phyloP scores from a whole-genome alignment of 352 stramenopile species.

The Thalassiosira pacifica region DNA sequence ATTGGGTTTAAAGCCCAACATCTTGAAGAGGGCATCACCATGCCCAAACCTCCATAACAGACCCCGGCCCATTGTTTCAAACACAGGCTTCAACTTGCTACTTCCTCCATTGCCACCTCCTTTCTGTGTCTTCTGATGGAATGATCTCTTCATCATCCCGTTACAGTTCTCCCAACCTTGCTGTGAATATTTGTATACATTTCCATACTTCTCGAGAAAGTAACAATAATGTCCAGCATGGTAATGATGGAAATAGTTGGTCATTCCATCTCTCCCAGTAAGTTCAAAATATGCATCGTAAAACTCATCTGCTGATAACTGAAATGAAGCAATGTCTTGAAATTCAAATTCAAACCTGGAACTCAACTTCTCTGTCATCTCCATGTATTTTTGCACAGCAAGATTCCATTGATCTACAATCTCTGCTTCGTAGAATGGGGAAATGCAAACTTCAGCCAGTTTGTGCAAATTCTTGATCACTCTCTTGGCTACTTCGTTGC shows the following conservation, averaged over 20 bases:
- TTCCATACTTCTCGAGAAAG: slow-evolving; percentile 27
- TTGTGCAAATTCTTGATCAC: no score
- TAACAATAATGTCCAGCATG: slow-evolving; percentile 48
- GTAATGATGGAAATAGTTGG: slow-evolving; percentile 52
- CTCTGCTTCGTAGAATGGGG: no score
- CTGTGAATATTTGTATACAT: slow-evolving; percentile 52
- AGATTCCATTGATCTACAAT: no score
- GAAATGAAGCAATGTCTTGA: no score
- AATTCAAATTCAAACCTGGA: no score
- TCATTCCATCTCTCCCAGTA: slow-evolving; percentile 28
- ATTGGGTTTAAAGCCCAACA: no score
- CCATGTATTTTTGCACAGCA: no score
- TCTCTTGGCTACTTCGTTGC: no score
- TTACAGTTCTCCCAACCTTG: slow-evolving; percentile 57
- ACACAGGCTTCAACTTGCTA: slow-evolving; percentile 6
- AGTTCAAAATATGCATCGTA: slow-evolving; percentile 16
- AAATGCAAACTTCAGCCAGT: no score
- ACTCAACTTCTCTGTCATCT: no score
- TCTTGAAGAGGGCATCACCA: slow-evolving; percentile 1
- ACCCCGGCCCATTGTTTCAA: background rate
- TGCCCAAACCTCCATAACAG: slow-evolving; percentile 13
- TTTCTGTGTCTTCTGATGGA: slow-evolving; percentile 10
- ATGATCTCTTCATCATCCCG: slow-evolving; percentile 18
- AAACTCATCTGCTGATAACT: no score
- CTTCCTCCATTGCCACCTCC: background rate